Evolutionary conservation across 1,139 yeast species (phyloP).

Genomic region (Suhomyces anneliseae): DNA sequence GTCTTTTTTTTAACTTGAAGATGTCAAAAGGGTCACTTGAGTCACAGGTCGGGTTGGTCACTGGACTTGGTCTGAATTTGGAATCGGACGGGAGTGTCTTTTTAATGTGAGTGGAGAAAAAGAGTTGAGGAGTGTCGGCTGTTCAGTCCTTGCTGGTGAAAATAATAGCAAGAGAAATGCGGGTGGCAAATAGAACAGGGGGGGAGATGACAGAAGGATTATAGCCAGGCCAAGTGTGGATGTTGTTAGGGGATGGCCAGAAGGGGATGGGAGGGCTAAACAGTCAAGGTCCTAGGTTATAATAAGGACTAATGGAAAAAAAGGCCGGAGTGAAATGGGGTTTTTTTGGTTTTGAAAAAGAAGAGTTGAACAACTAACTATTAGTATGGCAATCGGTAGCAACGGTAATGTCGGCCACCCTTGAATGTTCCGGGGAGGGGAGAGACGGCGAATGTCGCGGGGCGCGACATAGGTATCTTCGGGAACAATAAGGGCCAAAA

Average conservation of each 20-base stretch:
- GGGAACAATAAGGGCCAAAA: background rate
- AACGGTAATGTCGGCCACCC: slow-evolving; percentile 2
- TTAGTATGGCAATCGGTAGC: background rate
- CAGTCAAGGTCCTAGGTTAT: too few relatives aligned
- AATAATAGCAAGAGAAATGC: background rate
- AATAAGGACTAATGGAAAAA: too few relatives aligned
- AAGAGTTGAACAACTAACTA: background rate
- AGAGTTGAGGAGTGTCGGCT: background rate
- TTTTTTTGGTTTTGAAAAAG: background rate
- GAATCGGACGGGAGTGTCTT: too few relatives aligned
- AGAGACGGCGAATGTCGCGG: slow-evolving; percentile 6
- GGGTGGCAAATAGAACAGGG: slow-evolving; percentile 5
- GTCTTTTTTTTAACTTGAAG: too few relatives aligned
- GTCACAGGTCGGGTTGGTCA: too few relatives aligned
- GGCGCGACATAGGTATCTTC: background rate
- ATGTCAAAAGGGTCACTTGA: too few relatives aligned
- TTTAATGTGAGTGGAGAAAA: too few relatives aligned
- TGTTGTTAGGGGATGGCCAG: background rate
- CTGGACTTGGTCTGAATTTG: too few relatives aligned
- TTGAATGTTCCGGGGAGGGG: slow-evolving; percentile 6
- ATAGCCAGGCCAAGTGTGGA: background rate
- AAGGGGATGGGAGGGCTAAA: background rate
- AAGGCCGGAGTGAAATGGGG: too few relatives aligned
- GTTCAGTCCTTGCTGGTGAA: background rate
- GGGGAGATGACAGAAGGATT: background rate